Evolutionary conservation across 371 early-diverging fungal genomes (phyloP).

Genomic region (Circinella minor): DNA sequence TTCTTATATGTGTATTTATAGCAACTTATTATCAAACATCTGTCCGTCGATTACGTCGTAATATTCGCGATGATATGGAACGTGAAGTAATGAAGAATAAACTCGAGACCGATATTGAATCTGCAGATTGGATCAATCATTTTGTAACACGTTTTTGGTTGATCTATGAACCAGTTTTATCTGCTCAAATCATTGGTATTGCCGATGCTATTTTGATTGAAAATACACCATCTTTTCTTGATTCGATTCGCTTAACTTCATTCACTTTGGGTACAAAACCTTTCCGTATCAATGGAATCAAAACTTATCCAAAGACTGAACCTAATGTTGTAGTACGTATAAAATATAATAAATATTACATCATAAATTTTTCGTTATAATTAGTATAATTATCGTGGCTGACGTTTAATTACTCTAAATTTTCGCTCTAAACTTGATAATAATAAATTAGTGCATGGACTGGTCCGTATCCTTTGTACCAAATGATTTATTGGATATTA

Average conservation of each 20-base stretch:
- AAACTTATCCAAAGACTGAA: constrained; percentile 79
- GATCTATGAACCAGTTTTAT: constrained; percentile 92
- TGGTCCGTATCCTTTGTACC: constrained; percentile 91
- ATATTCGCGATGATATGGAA: constrained; percentile 74
- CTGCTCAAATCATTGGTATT: constrained; percentile 76
- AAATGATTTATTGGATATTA: constrained; percentile 76
- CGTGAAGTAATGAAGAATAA: constrained; percentile 62
- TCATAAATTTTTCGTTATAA: too few species aligned
- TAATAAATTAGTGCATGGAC: constrained; percentile 74
- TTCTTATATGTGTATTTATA: constrained; percentile 15
- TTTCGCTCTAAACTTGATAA: too few species aligned
- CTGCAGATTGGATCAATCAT: constrained; percentile 98
- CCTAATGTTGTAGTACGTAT: constrained; percentile 83
- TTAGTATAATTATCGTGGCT: neutral
- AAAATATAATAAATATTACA: too few species aligned
- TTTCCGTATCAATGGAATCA: constrained; percentile 93
- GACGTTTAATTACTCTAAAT: neutral
- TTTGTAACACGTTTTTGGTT: constrained; percentile 89
- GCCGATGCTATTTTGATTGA: constrained; percentile 82
- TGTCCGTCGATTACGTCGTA: constrained; percentile 71
- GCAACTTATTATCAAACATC: constrained; percentile 82
- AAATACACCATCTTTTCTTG: constrained; percentile 90
- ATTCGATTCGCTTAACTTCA: constrained; percentile 86
- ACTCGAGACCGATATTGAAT: constrained; percentile 75
- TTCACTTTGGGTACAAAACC: constrained; percentile 98